Conservation (phyloP, 2,329 filamentous ascomycete species). For the Xylariaceae sp. region DNA sequence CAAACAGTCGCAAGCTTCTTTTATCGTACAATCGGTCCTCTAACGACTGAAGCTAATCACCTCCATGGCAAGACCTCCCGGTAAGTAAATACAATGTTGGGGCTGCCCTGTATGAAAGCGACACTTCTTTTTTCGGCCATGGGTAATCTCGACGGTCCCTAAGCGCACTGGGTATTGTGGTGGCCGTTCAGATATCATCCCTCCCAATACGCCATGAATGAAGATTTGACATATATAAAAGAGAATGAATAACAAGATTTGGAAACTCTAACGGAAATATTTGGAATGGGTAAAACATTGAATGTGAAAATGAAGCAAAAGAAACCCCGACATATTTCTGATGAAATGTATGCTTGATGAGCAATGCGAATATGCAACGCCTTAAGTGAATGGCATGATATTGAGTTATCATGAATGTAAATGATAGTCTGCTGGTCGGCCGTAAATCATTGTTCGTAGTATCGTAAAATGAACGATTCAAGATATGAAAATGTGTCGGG, state of each 20-base stretch:
- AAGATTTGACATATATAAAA: background rate
- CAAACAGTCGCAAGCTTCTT: too few relatives aligned
- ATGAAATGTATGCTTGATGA: background rate
- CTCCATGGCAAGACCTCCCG: too few relatives aligned
- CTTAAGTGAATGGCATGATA: slow-evolving; percentile 14
- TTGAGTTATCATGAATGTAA: slow-evolving; percentile 13
- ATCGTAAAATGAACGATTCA: slow-evolving; percentile 8
- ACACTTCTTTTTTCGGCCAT: slow-evolving; percentile 15
- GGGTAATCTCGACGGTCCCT: slow-evolving; percentile 21
- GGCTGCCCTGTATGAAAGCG: slow-evolving; percentile 12
- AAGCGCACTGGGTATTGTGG: slow-evolving; percentile 28
- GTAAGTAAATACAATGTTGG: too few relatives aligned
- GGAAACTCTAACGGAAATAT: background rate
- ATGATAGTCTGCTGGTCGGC: slow-evolving; percentile 20
- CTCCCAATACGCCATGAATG: too few relatives aligned
- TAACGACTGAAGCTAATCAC: too few relatives aligned
- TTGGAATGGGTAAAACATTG: too few relatives aligned
- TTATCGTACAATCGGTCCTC: too few relatives aligned
- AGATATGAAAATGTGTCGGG: slow-evolving; percentile 1
- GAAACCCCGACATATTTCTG: too few relatives aligned
- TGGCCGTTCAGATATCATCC: slow-evolving; percentile 20
- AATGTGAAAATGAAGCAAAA: too few relatives aligned
- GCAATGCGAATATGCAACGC: background rate
- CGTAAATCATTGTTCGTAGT: slow-evolving; percentile 24
- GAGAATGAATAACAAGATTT: background rate